Percentiles rank a stretch among this genome's conserved stretches.
phyloP scores from a whole-genome alignment of 345 rosid genomes.

The Eucalyptus marginata region DNA sequence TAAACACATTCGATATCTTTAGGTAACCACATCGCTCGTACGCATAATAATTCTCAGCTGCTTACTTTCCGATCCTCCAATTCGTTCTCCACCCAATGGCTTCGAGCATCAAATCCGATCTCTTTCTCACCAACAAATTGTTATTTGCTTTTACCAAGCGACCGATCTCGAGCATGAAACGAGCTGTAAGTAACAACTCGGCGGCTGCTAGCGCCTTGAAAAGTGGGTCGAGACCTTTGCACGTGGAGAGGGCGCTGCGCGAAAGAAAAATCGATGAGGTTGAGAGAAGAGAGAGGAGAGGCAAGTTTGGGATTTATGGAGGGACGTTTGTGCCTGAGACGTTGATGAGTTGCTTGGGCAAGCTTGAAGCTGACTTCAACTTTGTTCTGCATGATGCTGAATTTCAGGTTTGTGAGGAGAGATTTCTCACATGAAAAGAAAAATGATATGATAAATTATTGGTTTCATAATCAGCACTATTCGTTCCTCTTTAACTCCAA shows the following conservation, averaged over 20 bases:
- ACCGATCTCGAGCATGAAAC: background rate
- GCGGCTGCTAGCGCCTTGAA: background rate
- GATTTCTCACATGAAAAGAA: background rate
- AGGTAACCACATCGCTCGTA: background rate
- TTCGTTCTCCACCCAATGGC: background rate
- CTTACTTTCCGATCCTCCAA: background rate
- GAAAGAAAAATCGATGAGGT: no score
- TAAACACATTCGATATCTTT: background rate
- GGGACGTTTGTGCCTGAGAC: conserved; percentile 77
- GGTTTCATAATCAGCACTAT: no score
- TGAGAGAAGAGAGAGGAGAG: background rate
- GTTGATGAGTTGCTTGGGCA: conserved; percentile 24
- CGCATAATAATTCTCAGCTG: background rate
- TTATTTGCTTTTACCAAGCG: background rate
- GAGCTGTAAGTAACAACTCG: background rate
- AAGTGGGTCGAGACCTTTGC: background rate
- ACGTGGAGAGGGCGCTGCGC: background rate
- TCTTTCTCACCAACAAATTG: background rate
- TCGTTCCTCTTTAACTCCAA: background rate
- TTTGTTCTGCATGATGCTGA: conserved; percentile 20
- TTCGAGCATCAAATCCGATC: background rate
- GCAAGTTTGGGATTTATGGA: conserved; percentile 62
- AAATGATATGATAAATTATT: background rate
- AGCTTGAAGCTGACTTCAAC: conserved; percentile 53
- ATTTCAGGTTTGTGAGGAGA: conserved; percentile 49